Evolutionary conservation across 139 green algal genomes (phyloP).

Genomic region (Tetradesmus obliquus): DNA sequence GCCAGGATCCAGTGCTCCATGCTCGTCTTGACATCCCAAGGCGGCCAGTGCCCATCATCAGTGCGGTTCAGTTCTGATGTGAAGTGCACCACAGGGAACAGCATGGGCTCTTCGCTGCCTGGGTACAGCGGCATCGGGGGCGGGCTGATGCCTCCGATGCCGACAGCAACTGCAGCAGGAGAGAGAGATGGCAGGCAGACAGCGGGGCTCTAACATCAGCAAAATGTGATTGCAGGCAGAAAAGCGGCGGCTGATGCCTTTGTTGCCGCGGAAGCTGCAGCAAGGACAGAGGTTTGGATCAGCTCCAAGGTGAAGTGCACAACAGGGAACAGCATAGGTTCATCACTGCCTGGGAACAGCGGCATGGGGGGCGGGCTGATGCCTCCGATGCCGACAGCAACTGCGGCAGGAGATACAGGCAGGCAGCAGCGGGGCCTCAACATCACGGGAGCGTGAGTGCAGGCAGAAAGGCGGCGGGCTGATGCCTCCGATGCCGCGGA

Average conservation of each 20-base stretch:
- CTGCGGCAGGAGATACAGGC: neutral
- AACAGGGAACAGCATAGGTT: constrained; percentile 25
- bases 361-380: constrained; percentile 29
- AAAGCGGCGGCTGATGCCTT: too few species aligned
- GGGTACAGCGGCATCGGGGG: constrained; percentile 38
- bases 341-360: constrained; percentile 28
- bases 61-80: constrained; percentile 25
- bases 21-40: neutral
- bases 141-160: constrained; percentile 6
- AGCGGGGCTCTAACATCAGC: neutral
- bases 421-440: neutral
- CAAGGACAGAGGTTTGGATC: neutral
- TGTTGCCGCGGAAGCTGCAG: too few species aligned
- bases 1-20: constrained; percentile 29
- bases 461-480: too few species aligned
- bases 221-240: neutral
- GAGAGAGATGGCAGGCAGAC: neutral
- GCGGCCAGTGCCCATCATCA: constrained; percentile 22
- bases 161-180: constrained; percentile 22
- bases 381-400: constrained; percentile 5
- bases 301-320: constrained; percentile 16
- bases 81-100: constrained; percentile 35
- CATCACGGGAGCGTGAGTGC: neutral
- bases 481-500: too few species aligned
- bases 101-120: constrained; percentile 9